phyloP scores from a whole-genome alignment of 768 basidiomycete genomes.

The Cystoderma amianthinum region DNA sequence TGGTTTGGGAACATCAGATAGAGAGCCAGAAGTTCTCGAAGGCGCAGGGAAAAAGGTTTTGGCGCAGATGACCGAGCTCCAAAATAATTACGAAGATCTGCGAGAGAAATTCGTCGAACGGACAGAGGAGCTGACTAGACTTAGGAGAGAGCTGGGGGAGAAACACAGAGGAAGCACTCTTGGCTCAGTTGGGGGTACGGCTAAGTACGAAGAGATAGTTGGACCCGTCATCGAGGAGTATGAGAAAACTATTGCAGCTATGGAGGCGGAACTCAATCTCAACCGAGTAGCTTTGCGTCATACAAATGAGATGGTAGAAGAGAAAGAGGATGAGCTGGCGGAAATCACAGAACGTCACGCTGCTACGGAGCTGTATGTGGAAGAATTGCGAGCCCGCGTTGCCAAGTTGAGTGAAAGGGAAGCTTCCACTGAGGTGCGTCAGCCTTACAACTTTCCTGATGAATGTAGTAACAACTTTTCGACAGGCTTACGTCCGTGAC shows the following conservation, averaged over 20 bases:
- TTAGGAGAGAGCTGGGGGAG: constrained; percentile 74
- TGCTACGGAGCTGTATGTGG: constrained; percentile 80
- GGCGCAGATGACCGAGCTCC: constrained; percentile 77
- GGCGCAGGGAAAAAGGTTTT: constrained; percentile 71
- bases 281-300: constrained; percentile 83
- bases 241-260: constrained; percentile 91
- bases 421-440: constrained; percentile 79
- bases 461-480: constrained; percentile 9
- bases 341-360: constrained; percentile 62
- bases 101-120: constrained; percentile 83
- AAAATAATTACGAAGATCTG: constrained; percentile 79
- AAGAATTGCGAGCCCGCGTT: constrained; percentile 76
- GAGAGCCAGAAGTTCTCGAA: constrained; percentile 37
- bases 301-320: constrained; percentile 89
- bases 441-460: background rate
- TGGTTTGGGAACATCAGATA: constrained; percentile 16
- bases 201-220: constrained; percentile 86
- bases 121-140: constrained; percentile 78
- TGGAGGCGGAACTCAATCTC: constrained; percentile 88
- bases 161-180: constrained; percentile 52
- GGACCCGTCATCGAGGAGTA: constrained; percentile 99
- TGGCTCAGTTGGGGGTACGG: constrained; percentile 62
- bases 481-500: constrained; percentile 86
- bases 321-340: constrained; percentile 79
- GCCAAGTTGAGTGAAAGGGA: constrained; percentile 85